Evolutionary conservation across 2,329 filamentous ascomycete species (phyloP), one percentile per base, ranked within the genome.

Genomic region (Massarina eburnea): DNA sequence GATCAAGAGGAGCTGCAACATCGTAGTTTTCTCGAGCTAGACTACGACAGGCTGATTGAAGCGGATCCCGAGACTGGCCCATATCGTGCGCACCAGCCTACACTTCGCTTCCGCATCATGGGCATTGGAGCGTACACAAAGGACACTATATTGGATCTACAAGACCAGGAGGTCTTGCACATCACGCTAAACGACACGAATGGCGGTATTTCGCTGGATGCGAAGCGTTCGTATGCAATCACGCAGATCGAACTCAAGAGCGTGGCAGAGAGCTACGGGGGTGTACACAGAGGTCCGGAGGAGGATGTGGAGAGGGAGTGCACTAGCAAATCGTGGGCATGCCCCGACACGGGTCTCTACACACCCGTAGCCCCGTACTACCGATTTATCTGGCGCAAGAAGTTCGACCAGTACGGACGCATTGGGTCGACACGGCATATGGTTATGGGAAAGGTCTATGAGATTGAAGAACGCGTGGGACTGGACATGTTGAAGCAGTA

Each of bases 41-140:
- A 58, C 35, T 58, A 58, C 33, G 55, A 58, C 32, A 41, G 53
- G 12, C 35, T 58, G 6, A 49, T 58, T 8, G 45, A 45, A 35
- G 39, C 42, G 8, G 53, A 58, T 39, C 52, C 50, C 2, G 44
- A 41, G n/a, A 39, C 36, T 14, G 37, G 40, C 2, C 42, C 48
- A 6, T 52, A 45, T 19, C 22, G 43, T 20, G 45, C 46, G 29
- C 43, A 55, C 33, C n/a, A 38, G 20, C 49, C 55, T 4, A 44
- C 26, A 9, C 46, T 58, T 18, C 24, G 30, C 3, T 55, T 58
- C 51, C 51, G 53, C 30, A 38, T 58, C 24, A 45, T 58, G 47
- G 55, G 55, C 3, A 5, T 57, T 17, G 53, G 53, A 4, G 47
- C 45, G 8, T 47, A 49, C 26, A 41, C 27, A 4, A 41, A 36